phyloP scores from a whole-genome alignment of 139 green algal genomes.

The Eudorina sp. region DNA sequence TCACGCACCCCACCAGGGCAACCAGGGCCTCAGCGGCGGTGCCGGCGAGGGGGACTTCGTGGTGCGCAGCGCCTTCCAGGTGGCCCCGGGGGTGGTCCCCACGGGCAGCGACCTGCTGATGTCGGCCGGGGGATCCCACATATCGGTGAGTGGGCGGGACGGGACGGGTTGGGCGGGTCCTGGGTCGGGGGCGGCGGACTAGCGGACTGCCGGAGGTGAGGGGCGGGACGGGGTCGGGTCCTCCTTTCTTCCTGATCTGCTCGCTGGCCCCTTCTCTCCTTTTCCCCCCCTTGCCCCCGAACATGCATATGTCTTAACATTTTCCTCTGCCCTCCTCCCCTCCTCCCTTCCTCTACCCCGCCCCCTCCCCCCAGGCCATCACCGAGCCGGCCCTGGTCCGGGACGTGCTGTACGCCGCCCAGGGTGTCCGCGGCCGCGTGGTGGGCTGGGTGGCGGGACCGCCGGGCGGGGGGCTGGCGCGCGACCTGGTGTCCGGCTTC shows the following conservation, averaged over 20 bases:
- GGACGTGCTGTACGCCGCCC: slow-evolving; percentile 86
- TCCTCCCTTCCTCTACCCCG: neutral
- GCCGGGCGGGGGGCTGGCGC: neutral
- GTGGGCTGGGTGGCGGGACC: neutral
- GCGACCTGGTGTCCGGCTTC: neutral
- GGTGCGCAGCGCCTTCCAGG: neutral
- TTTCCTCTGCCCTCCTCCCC: neutral
- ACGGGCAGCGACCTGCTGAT: neutral
- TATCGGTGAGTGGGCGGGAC: neutral
- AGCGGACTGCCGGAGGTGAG: too few relatives aligned
- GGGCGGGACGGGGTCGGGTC: too few relatives aligned
- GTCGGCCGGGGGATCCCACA: neutral
- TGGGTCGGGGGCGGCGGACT: too few relatives aligned
- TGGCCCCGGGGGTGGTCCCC: neutral
- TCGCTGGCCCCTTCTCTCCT: neutral
- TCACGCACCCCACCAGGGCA: neutral
- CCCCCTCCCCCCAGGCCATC: neutral
- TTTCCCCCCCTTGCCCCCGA: too few relatives aligned
- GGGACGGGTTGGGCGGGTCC: too few relatives aligned
- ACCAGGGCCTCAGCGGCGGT: neutral
- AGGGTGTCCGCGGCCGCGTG: slow-evolving; percentile 78
- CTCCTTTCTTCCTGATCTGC: too few relatives aligned
- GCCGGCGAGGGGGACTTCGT: neutral
- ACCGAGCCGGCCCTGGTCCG: slow-evolving; percentile 85
- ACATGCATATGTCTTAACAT: neutral